Evolutionary conservation across 192 early-diverging fungal genomes (phyloP).

Genomic region (Coemansia reversa): DNA sequence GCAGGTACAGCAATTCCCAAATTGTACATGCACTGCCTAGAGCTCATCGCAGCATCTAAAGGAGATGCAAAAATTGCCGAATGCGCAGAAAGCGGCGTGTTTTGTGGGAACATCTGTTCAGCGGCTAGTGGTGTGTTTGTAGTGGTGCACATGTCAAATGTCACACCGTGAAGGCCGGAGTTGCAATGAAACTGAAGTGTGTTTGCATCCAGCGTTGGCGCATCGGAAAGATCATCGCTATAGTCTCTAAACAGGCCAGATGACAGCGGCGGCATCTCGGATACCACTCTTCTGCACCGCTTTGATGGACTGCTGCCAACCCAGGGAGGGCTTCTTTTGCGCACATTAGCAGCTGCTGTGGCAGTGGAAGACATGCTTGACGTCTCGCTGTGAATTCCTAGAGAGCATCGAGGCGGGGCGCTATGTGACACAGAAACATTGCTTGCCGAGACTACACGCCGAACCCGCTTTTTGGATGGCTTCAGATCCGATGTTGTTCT

Average conservation of each 20-base stretch:
- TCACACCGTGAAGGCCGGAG: background rate
- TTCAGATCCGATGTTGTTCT: conserved; percentile 21
- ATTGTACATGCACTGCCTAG: background rate
- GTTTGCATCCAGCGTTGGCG: background rate
- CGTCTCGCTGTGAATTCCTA: conserved; percentile 21
- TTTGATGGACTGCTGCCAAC: conserved; percentile 15
- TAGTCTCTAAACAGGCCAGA: conserved; percentile 8
- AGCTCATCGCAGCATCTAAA: background rate
- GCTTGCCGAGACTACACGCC: conserved; percentile 42
- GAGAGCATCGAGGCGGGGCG: conserved; percentile 11
- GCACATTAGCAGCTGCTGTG: background rate
- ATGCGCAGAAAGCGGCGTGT: conserved; percentile 1
- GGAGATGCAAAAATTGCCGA: background rate
- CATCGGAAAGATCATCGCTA: background rate
- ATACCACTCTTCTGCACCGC: conserved; percentile 36
- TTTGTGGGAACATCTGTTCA: background rate
- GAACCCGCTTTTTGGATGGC: conserved; percentile 29
- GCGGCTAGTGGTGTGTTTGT: background rate
- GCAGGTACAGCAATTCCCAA: conserved; percentile 7
- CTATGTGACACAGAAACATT: conserved; percentile 11
- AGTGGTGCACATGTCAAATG: background rate
- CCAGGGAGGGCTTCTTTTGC: conserved; percentile 27
- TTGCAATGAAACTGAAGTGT: background rate
- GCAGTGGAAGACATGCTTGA: background rate
- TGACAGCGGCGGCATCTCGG: conserved; percentile 33